phyloP scores from a whole-genome alignment of 148 eudicot genomes.

The Dysphania ambrosioides region DNA sequence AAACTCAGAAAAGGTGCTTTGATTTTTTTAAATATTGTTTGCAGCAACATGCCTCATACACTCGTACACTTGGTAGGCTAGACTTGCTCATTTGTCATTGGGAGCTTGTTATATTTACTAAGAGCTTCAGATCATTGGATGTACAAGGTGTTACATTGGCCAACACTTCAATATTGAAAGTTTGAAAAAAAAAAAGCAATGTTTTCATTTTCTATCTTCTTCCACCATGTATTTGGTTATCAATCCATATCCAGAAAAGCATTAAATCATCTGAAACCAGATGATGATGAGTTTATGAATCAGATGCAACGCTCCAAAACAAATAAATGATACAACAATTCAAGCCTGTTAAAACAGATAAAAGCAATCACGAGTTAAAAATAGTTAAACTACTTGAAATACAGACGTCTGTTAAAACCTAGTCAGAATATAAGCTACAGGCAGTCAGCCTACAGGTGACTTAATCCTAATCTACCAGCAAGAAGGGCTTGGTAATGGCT shows the following conservation, averaged over 20 bases:
- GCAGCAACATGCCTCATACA: conserved; percentile 12
- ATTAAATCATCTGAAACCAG: not conserved
- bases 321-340: not conserved
- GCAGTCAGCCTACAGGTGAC: not conserved
- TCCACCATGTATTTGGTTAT: too few species aligned
- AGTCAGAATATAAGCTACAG: conserved; percentile 11
- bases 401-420: conserved; percentile 11
- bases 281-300: not conserved
- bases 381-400: not conserved
- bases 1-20: not conserved
- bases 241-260: not conserved
- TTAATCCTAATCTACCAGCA: conserved; percentile 32
- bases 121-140: not conserved
- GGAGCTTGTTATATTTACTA: not conserved
- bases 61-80: conserved; percentile 2
- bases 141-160: conserved; percentile 15
- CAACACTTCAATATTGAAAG: not conserved
- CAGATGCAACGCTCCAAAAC: not conserved
- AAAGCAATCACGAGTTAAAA: not conserved
- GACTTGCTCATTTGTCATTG: not conserved
- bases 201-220: not conserved
- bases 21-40: conserved; percentile 25
- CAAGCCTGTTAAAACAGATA: too few species aligned
- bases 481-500: conserved; percentile 64
- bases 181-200: not conserved